Conservation (phyloP, 1,284 basidiomycete species). For the Salmacisia buchloeana region DNA sequence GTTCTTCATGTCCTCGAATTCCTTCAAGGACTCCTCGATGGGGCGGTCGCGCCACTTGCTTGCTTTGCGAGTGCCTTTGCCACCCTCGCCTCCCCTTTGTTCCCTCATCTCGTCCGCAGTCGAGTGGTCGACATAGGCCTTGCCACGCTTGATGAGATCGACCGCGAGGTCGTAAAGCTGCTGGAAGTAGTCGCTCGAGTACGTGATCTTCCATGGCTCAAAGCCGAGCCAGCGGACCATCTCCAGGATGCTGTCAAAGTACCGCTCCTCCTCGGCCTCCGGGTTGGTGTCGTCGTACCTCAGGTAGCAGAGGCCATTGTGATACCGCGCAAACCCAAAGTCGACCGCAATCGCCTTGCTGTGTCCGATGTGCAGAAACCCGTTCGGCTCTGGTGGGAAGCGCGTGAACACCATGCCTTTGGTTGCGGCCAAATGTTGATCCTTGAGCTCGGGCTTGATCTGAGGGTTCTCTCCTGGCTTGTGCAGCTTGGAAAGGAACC, state of each 20-base stretch:
- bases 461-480: conserved; percentile 93
- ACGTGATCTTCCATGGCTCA: conserved; percentile 98
- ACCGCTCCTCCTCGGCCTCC: conserved; percentile 89
- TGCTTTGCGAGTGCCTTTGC: conserved; percentile 71
- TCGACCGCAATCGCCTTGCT: conserved; percentile 98
- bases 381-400: conserved; percentile 98
- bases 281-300: conserved; percentile 99
- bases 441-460: conserved; percentile 68
- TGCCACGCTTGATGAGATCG: conserved; percentile 82
- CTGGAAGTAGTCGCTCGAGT: conserved; percentile 96
- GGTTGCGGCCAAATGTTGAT: conserved; percentile 75
- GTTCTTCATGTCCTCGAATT: conserved; percentile 88
- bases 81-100: conserved; percentile 73
- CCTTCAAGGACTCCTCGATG: conserved; percentile 72
- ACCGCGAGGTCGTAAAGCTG: conserved; percentile 80
- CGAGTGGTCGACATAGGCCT: conserved; percentile 94
- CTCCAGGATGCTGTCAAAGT: conserved; percentile 94
- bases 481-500: conserved; percentile 88
- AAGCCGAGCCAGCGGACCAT: conserved; percentile 94
- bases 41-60: conserved; percentile 81
- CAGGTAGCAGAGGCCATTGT: conserved; percentile 84
- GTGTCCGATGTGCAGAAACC: conserved; percentile 88
- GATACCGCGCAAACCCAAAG: conserved; percentile 91
- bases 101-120: conserved; percentile 87
- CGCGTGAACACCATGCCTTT: conserved; percentile 84